These are phyloP conservation scores for Logfia minima DNA, from an alignment of 129 eudicot genomes.

Conservation along the genomic window DNA sequence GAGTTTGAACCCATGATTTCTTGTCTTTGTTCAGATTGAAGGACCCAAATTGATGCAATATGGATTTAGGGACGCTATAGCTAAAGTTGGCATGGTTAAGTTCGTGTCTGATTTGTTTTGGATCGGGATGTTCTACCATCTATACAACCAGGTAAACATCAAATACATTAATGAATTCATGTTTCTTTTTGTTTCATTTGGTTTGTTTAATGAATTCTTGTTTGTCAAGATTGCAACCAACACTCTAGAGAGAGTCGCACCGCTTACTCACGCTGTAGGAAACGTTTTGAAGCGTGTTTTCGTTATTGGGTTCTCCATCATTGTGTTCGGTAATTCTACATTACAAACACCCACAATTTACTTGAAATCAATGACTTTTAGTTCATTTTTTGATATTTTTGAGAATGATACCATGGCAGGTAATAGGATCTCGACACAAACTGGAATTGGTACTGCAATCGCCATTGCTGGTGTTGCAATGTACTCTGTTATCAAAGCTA, in stretches of 20 bases:
- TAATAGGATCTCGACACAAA: constrained; percentile 79
- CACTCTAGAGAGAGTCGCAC: constrained; percentile 94
- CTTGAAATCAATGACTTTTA: too few relatives aligned
- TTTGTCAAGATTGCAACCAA: constrained; percentile 41
- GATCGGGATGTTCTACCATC: constrained; percentile 92
- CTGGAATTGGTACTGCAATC: constrained; percentile 78
- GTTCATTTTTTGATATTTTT: constrained; percentile 44
- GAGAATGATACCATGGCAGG: constrained; percentile 37
- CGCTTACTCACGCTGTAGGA: constrained; percentile 90
- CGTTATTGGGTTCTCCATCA: constrained; percentile 83
- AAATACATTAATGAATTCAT: too few relatives aligned
- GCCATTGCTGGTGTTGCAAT: constrained; percentile 93
- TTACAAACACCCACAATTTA: too few relatives aligned
- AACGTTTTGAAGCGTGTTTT: constrained; percentile 89
- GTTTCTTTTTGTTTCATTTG: too few relatives aligned
- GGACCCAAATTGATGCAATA: constrained; percentile 69
- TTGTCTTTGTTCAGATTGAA: constrained; percentile 44
- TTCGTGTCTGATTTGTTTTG: constrained; percentile 73
- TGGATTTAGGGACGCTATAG: constrained; percentile 77
- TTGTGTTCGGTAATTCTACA: constrained; percentile 64
- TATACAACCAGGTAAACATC: constrained; percentile 67
- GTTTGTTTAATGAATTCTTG: too few relatives aligned
- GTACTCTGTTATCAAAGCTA: constrained; percentile 77
- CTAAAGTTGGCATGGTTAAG: constrained; percentile 80
- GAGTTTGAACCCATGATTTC: too few relatives aligned